A percentile compares a stretch with the other conserved stretches of the same genome.
These are phyloP conservation scores for Leishmania turanica DNA, from an alignment of 208 protist genomes.

Conservation along the genomic window DNA sequence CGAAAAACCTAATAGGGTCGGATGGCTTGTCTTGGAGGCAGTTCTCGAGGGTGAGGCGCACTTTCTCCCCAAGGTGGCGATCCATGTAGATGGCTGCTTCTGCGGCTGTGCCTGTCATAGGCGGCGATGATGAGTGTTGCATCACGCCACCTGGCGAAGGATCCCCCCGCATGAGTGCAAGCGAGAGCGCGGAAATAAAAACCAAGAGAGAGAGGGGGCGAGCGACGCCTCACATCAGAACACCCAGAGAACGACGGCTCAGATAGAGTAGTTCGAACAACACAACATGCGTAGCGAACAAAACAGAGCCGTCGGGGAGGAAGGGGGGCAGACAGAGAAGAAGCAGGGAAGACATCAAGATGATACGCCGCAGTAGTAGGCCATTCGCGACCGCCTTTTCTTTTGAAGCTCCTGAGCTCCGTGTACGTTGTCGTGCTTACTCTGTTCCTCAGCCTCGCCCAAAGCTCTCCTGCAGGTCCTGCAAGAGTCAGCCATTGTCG, in stretches of 20 bases:
- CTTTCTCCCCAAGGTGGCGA: conserved; percentile 38
- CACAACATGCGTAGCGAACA: neutral
- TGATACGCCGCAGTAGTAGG: neutral
- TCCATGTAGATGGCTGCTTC: conserved; percentile 53
- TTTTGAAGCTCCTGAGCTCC: neutral
- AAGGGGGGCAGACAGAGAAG: neutral
- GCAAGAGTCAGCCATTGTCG: neutral
- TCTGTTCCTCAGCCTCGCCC: neutral
- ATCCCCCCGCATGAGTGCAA: neutral
- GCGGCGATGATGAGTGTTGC: neutral
- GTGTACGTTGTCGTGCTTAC: neutral
- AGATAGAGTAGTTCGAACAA: neutral
- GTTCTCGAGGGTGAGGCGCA: conserved; percentile 56
- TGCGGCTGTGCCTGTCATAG: conserved; percentile 16
- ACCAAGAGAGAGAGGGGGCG: neutral
- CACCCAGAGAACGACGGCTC: neutral
- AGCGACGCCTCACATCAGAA: too few species aligned
- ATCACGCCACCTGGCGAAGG: neutral
- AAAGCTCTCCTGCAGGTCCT: neutral
- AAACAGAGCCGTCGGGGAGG: neutral
- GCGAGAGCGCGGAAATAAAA: neutral
- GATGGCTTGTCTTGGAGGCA: conserved; percentile 49
- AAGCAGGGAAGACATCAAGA: neutral
- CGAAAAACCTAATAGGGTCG: conserved; percentile 62
- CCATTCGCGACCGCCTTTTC: neutral